Evolutionary conservation across 2,329 filamentous ascomycete species (phyloP), one percentile per base, ranked within the genome.

Genomic region (Microdochium paspali): DNA sequence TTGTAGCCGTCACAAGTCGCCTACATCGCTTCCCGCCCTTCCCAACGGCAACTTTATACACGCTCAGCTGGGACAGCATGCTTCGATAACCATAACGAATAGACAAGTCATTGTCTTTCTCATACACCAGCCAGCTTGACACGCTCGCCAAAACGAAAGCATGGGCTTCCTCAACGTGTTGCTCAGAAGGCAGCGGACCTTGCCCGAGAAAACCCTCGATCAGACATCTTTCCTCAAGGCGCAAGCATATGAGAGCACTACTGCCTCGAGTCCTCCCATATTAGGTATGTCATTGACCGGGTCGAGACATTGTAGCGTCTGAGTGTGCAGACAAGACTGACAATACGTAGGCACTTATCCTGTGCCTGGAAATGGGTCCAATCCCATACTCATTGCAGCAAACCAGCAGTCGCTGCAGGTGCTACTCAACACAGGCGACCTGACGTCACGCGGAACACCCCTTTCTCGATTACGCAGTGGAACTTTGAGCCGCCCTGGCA

Each of bases 341-440:
- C 53, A 47, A 39, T 44, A 50, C 20, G 47, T 47, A 67, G 71
- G 67, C 32, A 63, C 62, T 4, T 66, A 66, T 48, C 66, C 68
- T 2, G 62, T 71, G 26, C 56, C 61, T 20, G 67, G 68, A 30
- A 72, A 71, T 56, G 68, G 67, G 4, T 57, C 59, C 21, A 66
- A 40, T 40, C 35, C 35, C 15, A 40, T 40, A 5, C 35, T 40
- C 18, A 40, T 40, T 21, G 35, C 35, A 5, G 35, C 35, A 15
- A 40, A 40, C 18, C 35, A 40, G 44, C 55, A 60, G 40, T 59
- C 68, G 15, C 61, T 67, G 43, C 61, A 61, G 43, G 62, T 61
- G 18, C 59, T 63, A 24, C 54, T 58, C 6, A 55, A 54, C 30
- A 54, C 63, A 39, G 60, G 51, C 49, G 53, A 60, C 45, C 54